phyloP scores from a whole-genome alignment of 2,329 filamentous ascomycete genomes.

The Exophiala alcalophila region DNA sequence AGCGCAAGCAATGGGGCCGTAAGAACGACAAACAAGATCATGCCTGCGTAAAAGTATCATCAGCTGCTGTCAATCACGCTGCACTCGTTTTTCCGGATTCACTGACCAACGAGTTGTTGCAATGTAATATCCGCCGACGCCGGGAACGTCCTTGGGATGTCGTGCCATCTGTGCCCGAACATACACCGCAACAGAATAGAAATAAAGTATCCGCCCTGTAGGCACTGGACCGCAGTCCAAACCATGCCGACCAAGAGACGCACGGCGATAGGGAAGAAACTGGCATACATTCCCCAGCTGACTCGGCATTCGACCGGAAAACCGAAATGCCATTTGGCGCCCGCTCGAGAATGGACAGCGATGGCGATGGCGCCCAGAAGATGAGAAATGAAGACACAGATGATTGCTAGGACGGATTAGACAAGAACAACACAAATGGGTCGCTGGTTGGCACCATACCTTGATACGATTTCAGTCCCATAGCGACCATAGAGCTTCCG shows the following conservation, averaged over 20 bases:
- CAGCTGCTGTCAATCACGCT: slow-evolving; percentile 2
- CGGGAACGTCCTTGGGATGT: slow-evolving; percentile 45
- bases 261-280: slow-evolving; percentile 78
- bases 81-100: too few species aligned
- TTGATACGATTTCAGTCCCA: slow-evolving; percentile 83
- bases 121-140: slow-evolving; percentile 44
- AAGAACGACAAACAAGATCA: slow-evolving; percentile 15
- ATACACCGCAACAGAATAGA: slow-evolving; percentile 47
- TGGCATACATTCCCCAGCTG: slow-evolving; percentile 85
- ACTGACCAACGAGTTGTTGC: slow-evolving; percentile 38
- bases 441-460: too few species aligned
- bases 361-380: slow-evolving; percentile 56
- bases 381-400: slow-evolving; percentile 84
- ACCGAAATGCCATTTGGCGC: slow-evolving; percentile 80
- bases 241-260: slow-evolving; percentile 3
- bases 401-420: slow-evolving; percentile 55
- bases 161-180: slow-evolving; percentile 42
- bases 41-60: slow-evolving; percentile 4
- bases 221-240: slow-evolving; percentile 40
- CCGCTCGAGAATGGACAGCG: slow-evolving; percentile 74
- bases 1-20: slow-evolving; percentile 14
- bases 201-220: slow-evolving; percentile 48
- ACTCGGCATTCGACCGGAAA: slow-evolving; percentile 73
- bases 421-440: too few species aligned
- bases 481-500: slow-evolving; percentile 34